These are phyloP conservation scores for Rhododendron griersonianum DNA, from an alignment of 148 eudicot species.

Conservation along the genomic window DNA sequence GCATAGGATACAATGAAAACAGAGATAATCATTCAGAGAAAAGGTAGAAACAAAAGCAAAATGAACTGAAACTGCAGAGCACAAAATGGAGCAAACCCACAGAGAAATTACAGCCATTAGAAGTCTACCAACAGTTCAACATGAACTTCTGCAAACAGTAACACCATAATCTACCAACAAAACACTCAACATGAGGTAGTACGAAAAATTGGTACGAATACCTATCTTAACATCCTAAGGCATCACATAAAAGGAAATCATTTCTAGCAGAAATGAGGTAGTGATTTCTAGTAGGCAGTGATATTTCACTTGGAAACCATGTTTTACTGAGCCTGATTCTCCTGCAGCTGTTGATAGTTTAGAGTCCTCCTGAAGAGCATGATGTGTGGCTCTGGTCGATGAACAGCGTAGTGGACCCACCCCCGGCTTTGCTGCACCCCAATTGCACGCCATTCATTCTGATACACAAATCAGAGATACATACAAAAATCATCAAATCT, in stretches of 20 bases:
- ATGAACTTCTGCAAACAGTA: neutral
- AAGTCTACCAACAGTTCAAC: neutral
- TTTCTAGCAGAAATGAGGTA: conserved; percentile 17
- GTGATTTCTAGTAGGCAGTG: neutral
- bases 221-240: neutral
- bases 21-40: neutral
- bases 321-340: conserved; percentile 40
- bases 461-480: neutral
- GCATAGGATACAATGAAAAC: neutral
- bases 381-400: conserved; percentile 91
- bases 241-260: neutral
- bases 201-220: neutral
- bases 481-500: neutral
- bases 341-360: conserved; percentile 80
- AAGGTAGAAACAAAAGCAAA: neutral
- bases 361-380: conserved; percentile 90
- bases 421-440: conserved; percentile 94
- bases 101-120: neutral
- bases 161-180: neutral
- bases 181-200: neutral
- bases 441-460: conserved; percentile 89
- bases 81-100: neutral
- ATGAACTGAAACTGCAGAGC: neutral
- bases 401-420: conserved; percentile 88
- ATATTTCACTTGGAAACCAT: conserved; percentile 50